These are phyloP conservation scores for Xylariales sp. DNA, from an alignment of 2,329 filamentous ascomycete species.

Conservation along the genomic window DNA sequence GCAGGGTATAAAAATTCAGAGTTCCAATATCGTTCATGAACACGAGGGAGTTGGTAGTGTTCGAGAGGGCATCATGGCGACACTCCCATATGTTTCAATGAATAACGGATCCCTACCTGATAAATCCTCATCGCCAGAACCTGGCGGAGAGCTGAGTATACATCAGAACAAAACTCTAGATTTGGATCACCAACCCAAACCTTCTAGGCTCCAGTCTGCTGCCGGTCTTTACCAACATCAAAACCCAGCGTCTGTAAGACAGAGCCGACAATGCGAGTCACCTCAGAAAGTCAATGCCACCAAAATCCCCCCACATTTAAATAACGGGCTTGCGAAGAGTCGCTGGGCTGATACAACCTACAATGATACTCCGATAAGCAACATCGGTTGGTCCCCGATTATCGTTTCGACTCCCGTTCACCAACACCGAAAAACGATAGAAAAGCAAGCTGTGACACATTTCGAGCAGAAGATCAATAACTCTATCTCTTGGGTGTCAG, in stretches of 20 bases:
- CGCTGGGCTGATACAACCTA: slow-evolving; percentile 22
- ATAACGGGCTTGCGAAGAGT: slow-evolving; percentile 14
- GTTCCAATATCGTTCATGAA: not conserved
- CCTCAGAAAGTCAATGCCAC: not conserved
- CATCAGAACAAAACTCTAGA: not conserved
- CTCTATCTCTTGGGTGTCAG: not conserved
- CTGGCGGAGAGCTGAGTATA: not conserved
- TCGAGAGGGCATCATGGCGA: not conserved
- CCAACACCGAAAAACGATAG: not conserved
- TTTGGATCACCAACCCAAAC: not conserved
- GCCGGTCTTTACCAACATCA: not conserved
- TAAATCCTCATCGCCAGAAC: not conserved
- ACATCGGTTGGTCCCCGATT: not conserved
- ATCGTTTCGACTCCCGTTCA: not conserved
- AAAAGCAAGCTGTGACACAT: not conserved
- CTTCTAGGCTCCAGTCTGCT: not conserved
- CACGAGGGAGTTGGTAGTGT: not conserved
- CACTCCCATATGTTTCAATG: not conserved
- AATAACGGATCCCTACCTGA: not conserved
- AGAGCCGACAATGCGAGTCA: not conserved
- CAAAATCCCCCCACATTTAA: not conserved
- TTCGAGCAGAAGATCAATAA: not conserved
- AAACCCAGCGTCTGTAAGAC: not conserved
- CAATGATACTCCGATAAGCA: not conserved
- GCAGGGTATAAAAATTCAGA: not conserved